phyloP scores from a whole-genome alignment of 192 early-diverging fungal species.

The Backusella westeae region DNA sequence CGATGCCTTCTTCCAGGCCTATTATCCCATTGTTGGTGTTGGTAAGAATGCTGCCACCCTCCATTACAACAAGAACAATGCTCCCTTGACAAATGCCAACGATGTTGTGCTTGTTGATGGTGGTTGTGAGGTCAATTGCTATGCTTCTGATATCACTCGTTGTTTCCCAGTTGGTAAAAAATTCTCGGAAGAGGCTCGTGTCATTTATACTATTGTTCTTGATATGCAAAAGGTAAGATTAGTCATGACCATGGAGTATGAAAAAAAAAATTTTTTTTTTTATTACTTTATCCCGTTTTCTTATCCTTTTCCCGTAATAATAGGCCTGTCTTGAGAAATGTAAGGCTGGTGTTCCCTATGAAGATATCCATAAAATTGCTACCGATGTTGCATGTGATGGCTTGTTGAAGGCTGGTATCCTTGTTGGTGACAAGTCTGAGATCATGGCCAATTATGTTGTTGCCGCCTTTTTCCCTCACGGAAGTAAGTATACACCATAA shows the following conservation, averaged over 20 bases:
- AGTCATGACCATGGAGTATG: background rate
- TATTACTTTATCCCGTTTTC: background rate
- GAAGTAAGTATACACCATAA: constrained; percentile 43
- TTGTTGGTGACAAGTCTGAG: constrained; percentile 62
- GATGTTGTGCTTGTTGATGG: constrained; percentile 85
- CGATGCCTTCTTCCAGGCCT: constrained; percentile 74
- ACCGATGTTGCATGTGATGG: constrained; percentile 63
- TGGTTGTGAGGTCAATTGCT: constrained; percentile 74
- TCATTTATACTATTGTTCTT: constrained; percentile 80
- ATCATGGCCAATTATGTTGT: constrained; percentile 68
- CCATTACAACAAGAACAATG: constrained; percentile 83
- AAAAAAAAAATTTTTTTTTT: constrained; percentile 2
- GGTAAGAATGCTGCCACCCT: constrained; percentile 77
- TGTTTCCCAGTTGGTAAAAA: constrained; percentile 78
- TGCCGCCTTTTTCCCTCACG: constrained; percentile 89
- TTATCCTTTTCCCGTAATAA: background rate
- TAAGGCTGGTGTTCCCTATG: constrained; percentile 76
- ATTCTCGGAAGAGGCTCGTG: constrained; percentile 67
- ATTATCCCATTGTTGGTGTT: constrained; percentile 80
- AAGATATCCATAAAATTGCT: constrained; percentile 78
- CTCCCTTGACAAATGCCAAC: constrained; percentile 41
- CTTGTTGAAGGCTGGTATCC: constrained; percentile 67
- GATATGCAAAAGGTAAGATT: constrained; percentile 65
- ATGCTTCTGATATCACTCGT: constrained; percentile 90
- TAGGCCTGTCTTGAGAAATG: constrained; percentile 63